These are phyloP conservation scores for Solanum hybrid DNA, from an alignment of 305 asterid species.

Conservation along the genomic window DNA sequence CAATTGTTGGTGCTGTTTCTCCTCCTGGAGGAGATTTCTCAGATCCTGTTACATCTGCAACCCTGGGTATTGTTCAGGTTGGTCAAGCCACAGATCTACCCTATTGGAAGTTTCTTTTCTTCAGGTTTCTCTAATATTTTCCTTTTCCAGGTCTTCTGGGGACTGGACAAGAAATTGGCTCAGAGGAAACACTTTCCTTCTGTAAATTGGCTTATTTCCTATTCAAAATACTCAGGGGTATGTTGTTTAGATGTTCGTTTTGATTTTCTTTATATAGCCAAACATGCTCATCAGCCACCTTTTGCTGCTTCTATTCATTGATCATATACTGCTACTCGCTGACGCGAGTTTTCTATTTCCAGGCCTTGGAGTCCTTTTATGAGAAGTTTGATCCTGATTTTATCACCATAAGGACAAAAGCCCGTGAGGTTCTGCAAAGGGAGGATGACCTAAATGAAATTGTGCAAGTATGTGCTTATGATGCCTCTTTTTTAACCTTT, in stretches of 20 bases:
- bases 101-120: background rate
- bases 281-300: background rate
- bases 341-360: constrained; percentile 5
- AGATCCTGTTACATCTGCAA: constrained; percentile 93
- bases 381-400: constrained; percentile 93
- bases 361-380: constrained; percentile 92
- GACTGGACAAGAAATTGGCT: constrained; percentile 92
- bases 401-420: constrained; percentile 87
- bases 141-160: constrained; percentile 79
- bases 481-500: background rate
- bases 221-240: constrained; percentile 94
- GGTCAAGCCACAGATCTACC: background rate
- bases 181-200: constrained; percentile 96
- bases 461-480: constrained; percentile 59
- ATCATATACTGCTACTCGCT: background rate
- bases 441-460: constrained; percentile 97
- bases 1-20: constrained; percentile 95
- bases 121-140: constrained; percentile 8
- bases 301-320: background rate
- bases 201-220: constrained; percentile 96
- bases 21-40: constrained; percentile 99
- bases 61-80: constrained; percentile 96
- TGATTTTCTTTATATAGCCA: background rate
- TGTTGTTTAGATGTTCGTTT: constrained; percentile 11
- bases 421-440: constrained; percentile 96